Conservation (phyloP, 192 early-diverging fungal genomes). For the Jimgerdemannia flammicorona region DNA sequence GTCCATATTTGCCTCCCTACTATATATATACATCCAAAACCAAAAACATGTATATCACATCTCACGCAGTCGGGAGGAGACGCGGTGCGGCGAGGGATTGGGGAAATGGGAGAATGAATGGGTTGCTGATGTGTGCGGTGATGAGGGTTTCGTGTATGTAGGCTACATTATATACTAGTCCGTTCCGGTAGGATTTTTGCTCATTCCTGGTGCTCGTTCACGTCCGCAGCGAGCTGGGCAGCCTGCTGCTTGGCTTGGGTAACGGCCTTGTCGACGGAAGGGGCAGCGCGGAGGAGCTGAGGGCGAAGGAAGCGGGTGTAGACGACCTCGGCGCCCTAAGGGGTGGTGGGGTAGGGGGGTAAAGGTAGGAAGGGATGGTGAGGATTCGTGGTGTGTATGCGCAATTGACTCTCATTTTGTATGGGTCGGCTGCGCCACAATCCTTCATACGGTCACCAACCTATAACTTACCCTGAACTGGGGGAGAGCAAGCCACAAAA, state of each 20-base stretch:
- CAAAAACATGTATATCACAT: not conserved
- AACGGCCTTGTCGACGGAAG: not conserved
- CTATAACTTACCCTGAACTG: constrained; percentile 46
- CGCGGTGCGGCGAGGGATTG: not conserved
- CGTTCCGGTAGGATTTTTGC: not conserved
- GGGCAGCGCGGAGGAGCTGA: constrained; percentile 49
- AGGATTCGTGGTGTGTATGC: too few relatives aligned
- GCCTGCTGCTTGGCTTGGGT: not conserved
- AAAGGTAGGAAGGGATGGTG: too few relatives aligned
- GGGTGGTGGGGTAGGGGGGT: too few relatives aligned
- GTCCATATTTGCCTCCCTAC: not conserved
- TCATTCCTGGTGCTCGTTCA: not conserved
- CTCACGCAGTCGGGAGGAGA: not conserved
- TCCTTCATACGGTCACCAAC: not conserved
- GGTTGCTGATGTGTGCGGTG: too few relatives aligned
- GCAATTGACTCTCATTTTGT: too few relatives aligned
- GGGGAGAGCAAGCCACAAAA: constrained; percentile 83
- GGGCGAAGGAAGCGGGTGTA: constrained; percentile 75
- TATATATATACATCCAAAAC: not conserved
- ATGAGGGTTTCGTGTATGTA: not conserved
- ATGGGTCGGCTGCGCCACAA: too few relatives aligned
- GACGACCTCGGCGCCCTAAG: constrained; percentile 76
- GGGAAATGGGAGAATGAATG: not conserved
- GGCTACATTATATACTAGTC: not conserved
- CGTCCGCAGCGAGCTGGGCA: not conserved